These are phyloP conservation scores for Hypocrella siamensis DNA, from an alignment of 2,329 filamentous ascomycete species.

Conservation along the genomic window DNA sequence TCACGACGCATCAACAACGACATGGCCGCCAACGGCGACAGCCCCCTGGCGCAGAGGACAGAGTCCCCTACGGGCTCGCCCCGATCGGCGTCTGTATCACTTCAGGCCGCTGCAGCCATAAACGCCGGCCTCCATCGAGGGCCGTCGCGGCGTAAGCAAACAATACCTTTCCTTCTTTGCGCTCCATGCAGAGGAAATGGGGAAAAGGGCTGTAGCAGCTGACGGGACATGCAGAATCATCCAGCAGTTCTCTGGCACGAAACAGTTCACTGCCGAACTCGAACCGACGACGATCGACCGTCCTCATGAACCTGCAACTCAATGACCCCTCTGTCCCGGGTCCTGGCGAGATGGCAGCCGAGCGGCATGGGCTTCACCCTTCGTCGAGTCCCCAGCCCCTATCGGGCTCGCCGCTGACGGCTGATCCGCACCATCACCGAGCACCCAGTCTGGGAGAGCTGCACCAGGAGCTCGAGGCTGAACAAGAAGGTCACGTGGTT, in stretches of 20 bases:
- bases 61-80: slow-evolving; percentile 45
- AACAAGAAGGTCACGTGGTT: slow-evolving; percentile 66
- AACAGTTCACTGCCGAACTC: slow-evolving; percentile 27
- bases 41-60: slow-evolving; percentile 10
- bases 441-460: slow-evolving; percentile 60
- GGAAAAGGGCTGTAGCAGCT: not conserved
- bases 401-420: slow-evolving; percentile 28
- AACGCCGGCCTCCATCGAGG: slow-evolving; percentile 62
- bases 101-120: slow-evolving; percentile 62
- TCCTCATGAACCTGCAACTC: slow-evolving; percentile 58
- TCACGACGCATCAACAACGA: too few species aligned
- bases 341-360: slow-evolving; percentile 52
- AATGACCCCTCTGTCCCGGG: slow-evolving; percentile 54
- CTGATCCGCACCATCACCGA: slow-evolving; percentile 47
- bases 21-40: slow-evolving; percentile 15
- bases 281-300: slow-evolving; percentile 48
- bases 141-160: slow-evolving; percentile 39
- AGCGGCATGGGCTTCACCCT: slow-evolving; percentile 15
- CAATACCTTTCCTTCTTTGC: too few species aligned
- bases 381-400: slow-evolving; percentile 30
- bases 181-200: not conserved
- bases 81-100: slow-evolving; percentile 50
- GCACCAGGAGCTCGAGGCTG: slow-evolving; percentile 64
- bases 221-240: slow-evolving; percentile 23
- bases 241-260: slow-evolving; percentile 33